Conservation (phyloP, 2,329 filamentous ascomycete species). For the Sarocladium strictum region DNA sequence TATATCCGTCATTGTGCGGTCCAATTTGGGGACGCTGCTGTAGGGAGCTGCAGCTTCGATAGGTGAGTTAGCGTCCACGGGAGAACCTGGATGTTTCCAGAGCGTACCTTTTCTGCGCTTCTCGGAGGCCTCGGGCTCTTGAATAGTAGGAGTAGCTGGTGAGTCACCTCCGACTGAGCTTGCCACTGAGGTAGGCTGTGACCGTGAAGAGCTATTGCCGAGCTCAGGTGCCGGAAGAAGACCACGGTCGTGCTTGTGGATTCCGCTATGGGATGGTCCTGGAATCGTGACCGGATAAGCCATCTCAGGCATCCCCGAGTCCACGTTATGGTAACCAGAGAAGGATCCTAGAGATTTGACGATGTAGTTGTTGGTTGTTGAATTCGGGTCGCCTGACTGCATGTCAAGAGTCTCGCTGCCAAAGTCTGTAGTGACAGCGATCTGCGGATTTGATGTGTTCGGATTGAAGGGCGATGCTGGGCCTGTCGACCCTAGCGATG, state of each 20-base stretch:
- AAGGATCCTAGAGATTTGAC: conserved; percentile 29
- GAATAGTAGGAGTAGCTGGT: conserved; percentile 48
- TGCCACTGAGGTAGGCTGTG: conserved; percentile 50
- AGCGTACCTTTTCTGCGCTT: conserved; percentile 50
- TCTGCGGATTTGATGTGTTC: conserved; percentile 51
- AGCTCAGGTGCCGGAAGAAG: conserved; percentile 42
- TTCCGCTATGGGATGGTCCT: conserved; percentile 24
- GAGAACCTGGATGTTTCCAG: not conserved
- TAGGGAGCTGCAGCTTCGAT: conserved; percentile 19
- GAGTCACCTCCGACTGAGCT: conserved; percentile 54
- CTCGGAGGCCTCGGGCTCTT: conserved; percentile 42
- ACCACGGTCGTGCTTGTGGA: conserved; percentile 21
- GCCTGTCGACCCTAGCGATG: conserved; percentile 54
- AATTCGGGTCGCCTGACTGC: conserved; percentile 31
- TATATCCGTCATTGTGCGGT: conserved; percentile 79
- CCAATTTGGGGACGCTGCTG: conserved; percentile 64
- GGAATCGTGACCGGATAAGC: conserved; percentile 35
- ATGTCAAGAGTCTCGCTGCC: conserved; percentile 40
- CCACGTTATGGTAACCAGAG: conserved; percentile 34
- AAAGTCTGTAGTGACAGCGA: conserved; percentile 44
- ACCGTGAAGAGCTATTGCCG: conserved; percentile 30
- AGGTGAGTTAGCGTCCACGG: not conserved
- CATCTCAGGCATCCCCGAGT: conserved; percentile 31
- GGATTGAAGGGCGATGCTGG: conserved; percentile 53
- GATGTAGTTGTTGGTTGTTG: conserved; percentile 10